Conservation (phyloP, 208 protist genomes). For the Leptomonas pyrrhocoris region DNA sequence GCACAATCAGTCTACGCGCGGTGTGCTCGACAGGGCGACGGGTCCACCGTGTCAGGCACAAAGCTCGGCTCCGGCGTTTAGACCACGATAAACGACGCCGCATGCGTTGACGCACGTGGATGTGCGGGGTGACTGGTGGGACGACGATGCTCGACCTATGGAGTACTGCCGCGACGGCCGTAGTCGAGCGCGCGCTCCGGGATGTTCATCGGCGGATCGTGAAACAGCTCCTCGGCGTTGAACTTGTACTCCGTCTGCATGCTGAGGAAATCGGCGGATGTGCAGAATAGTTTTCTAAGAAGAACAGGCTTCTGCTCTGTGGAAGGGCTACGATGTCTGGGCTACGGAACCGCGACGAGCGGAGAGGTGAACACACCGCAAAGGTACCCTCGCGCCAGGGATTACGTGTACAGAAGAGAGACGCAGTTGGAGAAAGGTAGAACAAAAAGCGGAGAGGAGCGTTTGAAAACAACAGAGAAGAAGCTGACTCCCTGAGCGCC, state of each 20-base stretch:
- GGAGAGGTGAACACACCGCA: too few relatives aligned
- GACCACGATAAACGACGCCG: conserved; percentile 6
- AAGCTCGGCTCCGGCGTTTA: conserved; percentile 9
- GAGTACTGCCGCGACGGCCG: background rate
- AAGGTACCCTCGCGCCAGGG: too few relatives aligned
- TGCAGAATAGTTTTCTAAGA: background rate
- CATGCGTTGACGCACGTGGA: background rate
- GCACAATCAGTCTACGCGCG: background rate
- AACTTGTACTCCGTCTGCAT: conserved; percentile 21
- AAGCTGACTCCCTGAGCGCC: too few relatives aligned
- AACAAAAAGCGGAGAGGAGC: too few relatives aligned
- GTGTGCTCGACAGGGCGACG: conserved; percentile 8
- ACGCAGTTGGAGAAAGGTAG: too few relatives aligned
- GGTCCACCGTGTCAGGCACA: conserved; percentile 22
- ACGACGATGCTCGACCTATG: too few relatives aligned
- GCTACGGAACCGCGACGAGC: too few relatives aligned
- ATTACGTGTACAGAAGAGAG: too few relatives aligned
- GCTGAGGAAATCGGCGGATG: background rate
- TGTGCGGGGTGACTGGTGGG: background rate
- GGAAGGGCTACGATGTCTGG: background rate
- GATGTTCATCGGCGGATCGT: conserved; percentile 1
- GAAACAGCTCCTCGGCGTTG: conserved; percentile 16
- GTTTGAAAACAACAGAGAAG: too few relatives aligned
- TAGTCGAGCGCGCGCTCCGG: conserved; percentile 16
- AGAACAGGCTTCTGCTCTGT: background rate